phyloP scores from a whole-genome alignment of 768 basidiomycete genomes.

The Termitomyces sp. region DNA sequence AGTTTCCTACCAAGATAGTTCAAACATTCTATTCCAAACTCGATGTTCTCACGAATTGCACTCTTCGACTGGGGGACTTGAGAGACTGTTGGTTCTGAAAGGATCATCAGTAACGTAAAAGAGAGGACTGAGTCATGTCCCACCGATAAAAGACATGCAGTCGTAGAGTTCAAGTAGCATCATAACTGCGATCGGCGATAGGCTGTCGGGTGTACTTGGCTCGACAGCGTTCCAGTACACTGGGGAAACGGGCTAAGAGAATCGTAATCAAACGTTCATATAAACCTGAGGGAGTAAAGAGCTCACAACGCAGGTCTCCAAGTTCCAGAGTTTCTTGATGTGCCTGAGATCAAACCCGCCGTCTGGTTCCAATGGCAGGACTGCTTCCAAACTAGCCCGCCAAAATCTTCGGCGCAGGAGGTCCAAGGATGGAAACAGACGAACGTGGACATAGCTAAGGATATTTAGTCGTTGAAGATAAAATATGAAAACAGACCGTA shows the following conservation, averaged over 20 bases:
- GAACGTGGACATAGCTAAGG: constrained; percentile 14
- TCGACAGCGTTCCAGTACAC: constrained; percentile 13
- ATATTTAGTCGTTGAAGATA: background rate
- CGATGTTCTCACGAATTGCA: constrained; percentile 1
- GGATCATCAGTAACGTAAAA: background rate
- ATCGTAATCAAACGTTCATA: background rate
- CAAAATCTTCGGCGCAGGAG: background rate
- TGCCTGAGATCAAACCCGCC: constrained; percentile 13
- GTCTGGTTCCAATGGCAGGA: constrained; percentile 13
- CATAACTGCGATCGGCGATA: constrained; percentile 15
- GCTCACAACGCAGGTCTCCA: constrained; percentile 14
- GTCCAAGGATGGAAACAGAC: constrained; percentile 10
- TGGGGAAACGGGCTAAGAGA: constrained; percentile 13
- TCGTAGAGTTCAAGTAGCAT: constrained; percentile 11
- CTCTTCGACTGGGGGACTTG: background rate
- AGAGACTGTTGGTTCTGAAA: background rate
- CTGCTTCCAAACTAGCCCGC: constrained; percentile 12
- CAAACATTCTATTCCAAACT: background rate
- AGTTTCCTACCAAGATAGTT: background rate
- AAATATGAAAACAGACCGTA: background rate
- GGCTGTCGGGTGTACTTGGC: constrained; percentile 6
- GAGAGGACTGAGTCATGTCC: background rate
- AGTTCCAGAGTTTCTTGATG: constrained; percentile 15
- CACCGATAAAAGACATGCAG: constrained; percentile 15
- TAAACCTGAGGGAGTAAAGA: background rate